A percentile compares a stretch with the other conserved stretches of the same genome.
Evolutionary conservation across 2,329 filamentous ascomycete genomes (phyloP).

Genomic region (Atkinsonella hypoxylon): DNA sequence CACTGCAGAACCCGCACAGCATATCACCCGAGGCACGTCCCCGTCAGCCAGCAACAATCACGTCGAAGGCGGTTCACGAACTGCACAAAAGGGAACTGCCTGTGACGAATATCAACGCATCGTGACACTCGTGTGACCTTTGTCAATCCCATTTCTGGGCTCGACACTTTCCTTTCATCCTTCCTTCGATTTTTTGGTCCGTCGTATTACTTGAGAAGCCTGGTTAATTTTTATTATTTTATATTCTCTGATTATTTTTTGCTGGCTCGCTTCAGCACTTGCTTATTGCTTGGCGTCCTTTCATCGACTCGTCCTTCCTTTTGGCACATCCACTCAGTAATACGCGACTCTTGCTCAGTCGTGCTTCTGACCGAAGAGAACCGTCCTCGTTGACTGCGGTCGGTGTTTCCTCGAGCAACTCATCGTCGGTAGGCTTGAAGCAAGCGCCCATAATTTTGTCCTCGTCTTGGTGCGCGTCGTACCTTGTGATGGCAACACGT

Average conservation of each 20-base stretch:
- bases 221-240: neutral
- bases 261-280: neutral
- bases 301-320: too few relatives aligned
- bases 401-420: neutral
- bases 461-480: neutral
- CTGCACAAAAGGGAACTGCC: neutral
- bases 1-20: conserved; percentile 2
- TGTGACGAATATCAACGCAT: neutral
- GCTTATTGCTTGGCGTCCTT: neutral
- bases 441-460: neutral
- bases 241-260: neutral
- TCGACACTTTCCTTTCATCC: too few relatives aligned
- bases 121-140: neutral
- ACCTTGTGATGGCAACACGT: conserved; percentile 1
- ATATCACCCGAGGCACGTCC: neutral
- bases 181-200: neutral
- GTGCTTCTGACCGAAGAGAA: too few relatives aligned
- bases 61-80: neutral
- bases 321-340: too few relatives aligned
- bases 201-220: neutral
- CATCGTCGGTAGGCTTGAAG: neutral
- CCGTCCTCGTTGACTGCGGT: too few relatives aligned
- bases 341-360: too few relatives aligned
- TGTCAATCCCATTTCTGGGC: neutral
- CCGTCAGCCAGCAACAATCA: neutral